Evolutionary conservation across 2,329 filamentous ascomycete species (phyloP), one percentile per base, ranked within the genome.

Genomic region (Fusarium nurragi): DNA sequence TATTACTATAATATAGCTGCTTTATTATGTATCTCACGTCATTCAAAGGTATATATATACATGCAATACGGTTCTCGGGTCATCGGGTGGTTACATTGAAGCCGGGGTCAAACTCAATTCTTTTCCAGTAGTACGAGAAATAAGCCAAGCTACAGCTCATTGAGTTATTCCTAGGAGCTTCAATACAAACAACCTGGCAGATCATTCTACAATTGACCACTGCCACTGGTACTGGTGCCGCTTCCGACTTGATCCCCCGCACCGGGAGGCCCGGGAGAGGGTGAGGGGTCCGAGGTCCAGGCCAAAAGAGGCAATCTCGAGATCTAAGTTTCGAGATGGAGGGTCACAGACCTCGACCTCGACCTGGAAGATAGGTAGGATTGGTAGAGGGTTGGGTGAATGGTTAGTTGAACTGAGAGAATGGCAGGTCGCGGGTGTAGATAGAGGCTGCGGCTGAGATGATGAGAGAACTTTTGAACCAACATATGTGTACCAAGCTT

Each of bases 301-400:
- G 22, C 62, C 51, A 25, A 62, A 65, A 65, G 56, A 30, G 46
- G 62, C 25, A 65, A 65, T 58, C 25, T 14, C 19, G 36, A 43
- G 32, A 26, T 28, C 32, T 44, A 34, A 55, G 41, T 19, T 26
- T 19, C 39, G 36, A 32, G 28, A 51, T 30, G 50, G 47, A 23
- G 37, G 56, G 21, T 34, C 52, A 46, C 56, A 60, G 41, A 48
- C 48, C 26, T 50, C 18, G 19, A 30, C 9, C 22, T 40, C 11
- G 21, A 23, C n/a, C 18, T 49, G 18, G 16, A n/a, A 7, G 30
- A 34, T n/a, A 9, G n/a, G n/a, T n/a, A n/a, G 23, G 6, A 25
- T 25, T 8, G 14, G 16, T 8, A 34, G 26, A 45, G 25, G 34
- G 25, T 34, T 38, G 47, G 22, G 25, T 9, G 32, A 30, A 30